These are phyloP conservation scores for Colletotrichum siamense DNA, from an alignment of 2,329 filamentous ascomycete species.

Conservation along the genomic window DNA sequence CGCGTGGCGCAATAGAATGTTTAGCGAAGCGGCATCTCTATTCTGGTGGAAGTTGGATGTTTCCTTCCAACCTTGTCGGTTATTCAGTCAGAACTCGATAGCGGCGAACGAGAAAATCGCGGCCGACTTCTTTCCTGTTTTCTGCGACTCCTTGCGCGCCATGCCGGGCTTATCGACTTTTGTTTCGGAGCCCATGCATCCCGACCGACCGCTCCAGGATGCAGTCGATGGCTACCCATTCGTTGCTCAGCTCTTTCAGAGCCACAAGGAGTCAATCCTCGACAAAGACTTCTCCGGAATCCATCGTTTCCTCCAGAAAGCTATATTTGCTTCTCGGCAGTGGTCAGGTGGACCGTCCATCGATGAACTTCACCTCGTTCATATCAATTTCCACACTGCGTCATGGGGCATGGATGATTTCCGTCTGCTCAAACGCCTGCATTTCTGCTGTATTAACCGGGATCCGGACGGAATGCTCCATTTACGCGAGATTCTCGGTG, in stretches of 20 bases:
- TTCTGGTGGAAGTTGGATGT: background rate
- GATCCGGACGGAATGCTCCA: background rate
- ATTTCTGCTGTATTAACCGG: background rate
- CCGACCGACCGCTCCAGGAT: background rate
- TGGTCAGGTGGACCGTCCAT: background rate
- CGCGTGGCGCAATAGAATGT: background rate
- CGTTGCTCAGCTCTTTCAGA: background rate
- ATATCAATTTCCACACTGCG: background rate
- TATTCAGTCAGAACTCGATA: rapidly evolving
- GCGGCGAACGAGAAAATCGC: background rate
- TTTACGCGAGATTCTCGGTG: background rate
- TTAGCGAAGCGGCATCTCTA: background rate
- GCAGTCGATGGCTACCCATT: background rate
- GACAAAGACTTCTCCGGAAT: background rate
- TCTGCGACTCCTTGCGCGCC: background rate
- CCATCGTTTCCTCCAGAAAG: background rate
- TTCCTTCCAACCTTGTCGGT: background rate
- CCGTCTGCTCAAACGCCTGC: background rate
- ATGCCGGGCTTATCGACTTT: background rate
- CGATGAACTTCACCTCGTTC: background rate
- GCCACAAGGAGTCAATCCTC: rapidly evolving
- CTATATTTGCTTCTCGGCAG: background rate
- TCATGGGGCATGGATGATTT: background rate
- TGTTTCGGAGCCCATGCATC: background rate
- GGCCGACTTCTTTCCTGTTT: background rate